These are phyloP conservation scores for Cercospora brassicicola DNA, from an alignment of 2,329 filamentous ascomycete genomes.

Conservation along the genomic window DNA sequence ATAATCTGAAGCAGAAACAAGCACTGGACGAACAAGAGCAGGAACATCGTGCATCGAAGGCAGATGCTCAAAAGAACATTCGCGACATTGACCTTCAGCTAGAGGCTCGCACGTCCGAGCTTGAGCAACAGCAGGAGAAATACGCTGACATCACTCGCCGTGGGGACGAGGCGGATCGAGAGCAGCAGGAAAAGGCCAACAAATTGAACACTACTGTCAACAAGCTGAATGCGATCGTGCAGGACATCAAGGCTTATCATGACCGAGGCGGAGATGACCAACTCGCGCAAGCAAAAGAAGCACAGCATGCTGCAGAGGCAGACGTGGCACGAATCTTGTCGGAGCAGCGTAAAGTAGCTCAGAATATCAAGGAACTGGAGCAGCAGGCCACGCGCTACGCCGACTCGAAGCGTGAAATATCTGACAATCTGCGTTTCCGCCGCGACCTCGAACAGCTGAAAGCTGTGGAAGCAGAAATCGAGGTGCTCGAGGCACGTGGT, in stretches of 20 bases:
- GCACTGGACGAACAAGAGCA: conserved; percentile 70
- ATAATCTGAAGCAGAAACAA: conserved; percentile 79
- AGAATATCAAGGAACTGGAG: conserved; percentile 73
- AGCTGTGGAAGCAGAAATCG: conserved; percentile 67
- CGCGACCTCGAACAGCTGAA: conserved; percentile 70
- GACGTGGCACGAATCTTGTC: conserved; percentile 65
- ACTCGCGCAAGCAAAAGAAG: conserved; percentile 67
- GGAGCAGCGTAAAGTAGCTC: conserved; percentile 66
- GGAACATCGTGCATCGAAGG: conserved; percentile 67
- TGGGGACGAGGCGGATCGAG: conserved; percentile 70
- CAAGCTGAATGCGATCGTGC: conserved; percentile 72
- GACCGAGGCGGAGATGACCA: conserved; percentile 71
- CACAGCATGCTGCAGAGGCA: conserved; percentile 67
- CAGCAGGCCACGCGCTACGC: conserved; percentile 76
- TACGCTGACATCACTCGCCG: conserved; percentile 74
- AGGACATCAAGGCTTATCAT: conserved; percentile 77
- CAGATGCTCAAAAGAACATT: conserved; percentile 68
- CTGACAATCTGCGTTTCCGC: conserved; percentile 84
- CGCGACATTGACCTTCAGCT: conserved; percentile 70
- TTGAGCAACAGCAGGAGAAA: conserved; percentile 71
- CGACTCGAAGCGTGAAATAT: conserved; percentile 80
- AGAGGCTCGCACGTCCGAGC: conserved; percentile 70
- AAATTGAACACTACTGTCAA: conserved; percentile 71
- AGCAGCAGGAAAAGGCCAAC: conserved; percentile 68
- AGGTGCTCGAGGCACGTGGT: conserved; percentile 72